Conservation (phyloP, 2,329 filamentous ascomycete species). For the Fusarium veterinarium region DNA sequence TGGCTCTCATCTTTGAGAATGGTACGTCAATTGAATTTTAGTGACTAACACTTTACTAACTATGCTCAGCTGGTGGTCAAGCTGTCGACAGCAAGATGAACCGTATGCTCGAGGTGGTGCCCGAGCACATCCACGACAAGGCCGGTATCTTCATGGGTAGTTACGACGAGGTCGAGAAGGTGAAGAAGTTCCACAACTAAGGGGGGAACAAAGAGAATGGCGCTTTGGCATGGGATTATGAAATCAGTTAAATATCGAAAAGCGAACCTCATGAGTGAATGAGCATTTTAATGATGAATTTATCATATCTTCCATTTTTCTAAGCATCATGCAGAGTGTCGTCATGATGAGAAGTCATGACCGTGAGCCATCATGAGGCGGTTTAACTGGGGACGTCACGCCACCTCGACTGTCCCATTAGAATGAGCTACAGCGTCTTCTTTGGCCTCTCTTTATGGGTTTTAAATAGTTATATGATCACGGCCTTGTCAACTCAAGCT, state of each 20-base stretch:
- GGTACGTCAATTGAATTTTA: conserved; percentile 65
- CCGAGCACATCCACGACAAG: conserved; percentile 93
- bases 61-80: conserved; percentile 80
- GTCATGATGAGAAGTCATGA: conserved; percentile 33
- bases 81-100: conserved; percentile 92
- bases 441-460: background rate
- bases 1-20: conserved; percentile 99
- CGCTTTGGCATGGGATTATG: conserved; percentile 30
- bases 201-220: conserved; percentile 3
- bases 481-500: background rate
- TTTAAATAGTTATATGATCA: background rate
- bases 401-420: background rate
- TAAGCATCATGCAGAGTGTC: conserved; percentile 12
- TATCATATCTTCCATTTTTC: conserved; percentile 16
- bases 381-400: conserved; percentile 5
- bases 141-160: conserved; percentile 97
- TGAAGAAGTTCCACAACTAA: conserved; percentile 79
- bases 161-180: conserved; percentile 94
- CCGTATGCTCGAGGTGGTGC: conserved; percentile 88
- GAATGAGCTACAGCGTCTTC: background rate
- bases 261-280: conserved; percentile 39
- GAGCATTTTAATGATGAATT: conserved; percentile 44
- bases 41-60: conserved; percentile 42
- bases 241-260: conserved; percentile 39
- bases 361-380: conserved; percentile 19